phyloP scores from a whole-genome alignment of 345 rosid genomes.

The Arabidopsis thaliana region DNA sequence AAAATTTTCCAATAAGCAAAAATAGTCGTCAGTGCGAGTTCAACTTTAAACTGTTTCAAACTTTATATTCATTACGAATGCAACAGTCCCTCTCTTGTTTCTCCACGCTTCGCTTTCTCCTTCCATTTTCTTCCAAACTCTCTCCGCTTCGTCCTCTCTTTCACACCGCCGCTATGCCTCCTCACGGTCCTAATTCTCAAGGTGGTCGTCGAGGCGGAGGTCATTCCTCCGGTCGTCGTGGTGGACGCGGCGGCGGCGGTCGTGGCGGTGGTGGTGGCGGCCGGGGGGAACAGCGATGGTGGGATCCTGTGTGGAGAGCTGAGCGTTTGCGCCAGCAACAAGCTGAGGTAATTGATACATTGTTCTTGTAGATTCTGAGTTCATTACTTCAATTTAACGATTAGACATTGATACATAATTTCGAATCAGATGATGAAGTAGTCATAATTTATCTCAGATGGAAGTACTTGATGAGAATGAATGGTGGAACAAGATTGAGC shows the following conservation, averaged over 20 bases:
- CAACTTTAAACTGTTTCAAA: background rate
- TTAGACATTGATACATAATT: background rate
- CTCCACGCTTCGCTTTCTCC: slow-evolving; percentile 29
- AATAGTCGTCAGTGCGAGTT: background rate
- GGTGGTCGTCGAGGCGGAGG: slow-evolving; percentile 48
- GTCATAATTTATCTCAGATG: slow-evolving; percentile 50
- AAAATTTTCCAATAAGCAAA: too few relatives aligned
- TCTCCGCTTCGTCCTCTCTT: slow-evolving; percentile 32
- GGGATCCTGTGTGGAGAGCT: slow-evolving; percentile 99
- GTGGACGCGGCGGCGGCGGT: slow-evolving; percentile 54
- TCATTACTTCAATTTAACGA: background rate
- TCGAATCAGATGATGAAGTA: background rate
- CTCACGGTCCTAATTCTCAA: slow-evolving; percentile 63
- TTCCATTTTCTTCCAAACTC: slow-evolving; percentile 26
- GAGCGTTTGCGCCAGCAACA: slow-evolving; percentile 83
- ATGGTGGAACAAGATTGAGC: slow-evolving; percentile 87
- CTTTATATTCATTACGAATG: background rate
- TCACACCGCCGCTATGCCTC: slow-evolving; percentile 53
- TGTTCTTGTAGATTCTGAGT: background rate
- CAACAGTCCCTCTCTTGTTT: slow-evolving; percentile 24
- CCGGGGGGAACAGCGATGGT: slow-evolving; percentile 97
- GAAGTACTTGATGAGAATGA: slow-evolving; percentile 83
- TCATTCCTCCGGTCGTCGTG: slow-evolving; percentile 51
- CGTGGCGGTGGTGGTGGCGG: slow-evolving; percentile 57
- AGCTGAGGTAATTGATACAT: slow-evolving; percentile 48